These are phyloP conservation scores for Pestalotiopsis sp. DNA, from an alignment of 2,329 filamentous ascomycete species.

Conservation along the genomic window DNA sequence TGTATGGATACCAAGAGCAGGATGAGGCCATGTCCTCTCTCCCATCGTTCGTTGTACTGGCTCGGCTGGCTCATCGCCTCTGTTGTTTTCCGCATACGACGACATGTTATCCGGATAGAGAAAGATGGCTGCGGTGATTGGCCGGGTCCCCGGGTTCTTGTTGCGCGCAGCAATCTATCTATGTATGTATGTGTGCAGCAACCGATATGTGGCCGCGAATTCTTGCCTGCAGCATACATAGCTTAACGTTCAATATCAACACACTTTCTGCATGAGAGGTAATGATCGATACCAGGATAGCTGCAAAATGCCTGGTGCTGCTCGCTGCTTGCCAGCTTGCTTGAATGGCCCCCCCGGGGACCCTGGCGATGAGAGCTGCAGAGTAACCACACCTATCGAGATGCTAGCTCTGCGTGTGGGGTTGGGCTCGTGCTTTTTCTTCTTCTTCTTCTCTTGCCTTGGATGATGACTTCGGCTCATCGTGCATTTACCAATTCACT, in stretches of 20 bases:
- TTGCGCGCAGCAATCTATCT: not conserved
- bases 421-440: constrained; percentile 21
- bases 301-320: not conserved
- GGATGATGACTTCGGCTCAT: constrained; percentile 15
- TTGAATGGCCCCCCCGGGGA: not conserved
- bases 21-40: not conserved
- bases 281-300: constrained; percentile 16
- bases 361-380: constrained; percentile 12
- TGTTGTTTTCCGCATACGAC: constrained; percentile 7
- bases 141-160: not conserved
- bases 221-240: constrained; percentile 8
- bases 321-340: too few species aligned
- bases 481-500: constrained; percentile 21
- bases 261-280: constrained; percentile 10
- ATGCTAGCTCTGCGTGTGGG: not conserved
- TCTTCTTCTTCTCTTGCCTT: not conserved
- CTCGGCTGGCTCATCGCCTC: not conserved
- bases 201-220: not conserved
- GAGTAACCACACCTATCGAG: constrained; percentile 7
- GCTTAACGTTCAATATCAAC: constrained; percentile 12
- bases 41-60: not conserved
- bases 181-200: not conserved
- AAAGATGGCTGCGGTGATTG: not conserved
- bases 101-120: constrained; percentile 16
- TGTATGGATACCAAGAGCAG: not conserved